Evolutionary conservation across 345 rosid species (phyloP), one percentile per base, ranked within the genome.

Genomic region (Populus pruinosa): DNA sequence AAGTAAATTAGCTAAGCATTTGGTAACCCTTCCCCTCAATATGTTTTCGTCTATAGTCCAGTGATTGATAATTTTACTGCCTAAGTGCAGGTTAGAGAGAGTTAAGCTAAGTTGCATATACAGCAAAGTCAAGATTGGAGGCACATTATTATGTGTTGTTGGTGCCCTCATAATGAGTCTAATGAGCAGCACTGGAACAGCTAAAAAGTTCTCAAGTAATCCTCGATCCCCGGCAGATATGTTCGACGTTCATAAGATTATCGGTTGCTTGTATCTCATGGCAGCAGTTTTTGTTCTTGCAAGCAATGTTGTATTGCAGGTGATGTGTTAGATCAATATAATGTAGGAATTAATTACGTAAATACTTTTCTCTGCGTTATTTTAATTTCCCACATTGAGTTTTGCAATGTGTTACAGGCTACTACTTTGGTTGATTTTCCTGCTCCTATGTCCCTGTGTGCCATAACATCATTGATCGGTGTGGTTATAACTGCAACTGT

Each of bases 381-480:
- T 10, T 23, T 56, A 56, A 56, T n/a, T 8, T 56, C 63, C 29
- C 63, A n/a, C 9, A n/a, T 56, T 3, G 63, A 56, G 13, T 56
- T 67, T 23, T 43, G 20, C 31, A 35, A n/a, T 31, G 29, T 72
- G 63, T 36, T 25, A 18, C 84, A 96, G 98, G 98, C 97, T 3
- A 44, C 87, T 4, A 79, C 97, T 44, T 77, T 94, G 84, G 85
- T 80, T 12, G 90, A 90, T 69, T 94, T 96, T 82, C 96, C 97
- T 0, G 99, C 98, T n/a, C 99, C 99, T 0, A 88, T 93, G 67
- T 94, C 98, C 0, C 66, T 94, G 76, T 89, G 88, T 77, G 96
- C 92, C 21, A 82, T 90, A 77, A 90, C 93, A 59, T 90, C 97
- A 13, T 79, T 92, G 71, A 83, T 94, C 4, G 99, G 98, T 49